Base-by-base conservation (phyloP, 805 yeast genomes). In the Suhomyces pyralidae region DNA sequence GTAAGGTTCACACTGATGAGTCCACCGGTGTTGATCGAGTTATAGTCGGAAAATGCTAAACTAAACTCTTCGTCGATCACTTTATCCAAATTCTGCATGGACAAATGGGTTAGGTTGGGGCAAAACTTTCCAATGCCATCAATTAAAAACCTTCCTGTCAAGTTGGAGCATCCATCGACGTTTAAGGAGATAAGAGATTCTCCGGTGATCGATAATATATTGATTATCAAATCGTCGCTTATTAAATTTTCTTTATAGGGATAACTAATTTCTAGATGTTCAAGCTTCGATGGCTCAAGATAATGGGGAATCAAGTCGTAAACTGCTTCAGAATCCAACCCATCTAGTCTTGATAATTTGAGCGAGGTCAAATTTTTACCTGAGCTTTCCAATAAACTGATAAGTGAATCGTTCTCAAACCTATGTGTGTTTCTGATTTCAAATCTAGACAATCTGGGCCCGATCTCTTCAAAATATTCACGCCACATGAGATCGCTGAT, bases 341-440 rank as follows among this genome's bases (percentile, higher is more conserved):
- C 92, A 64, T 90, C 96, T 22, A 94, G 69, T 49, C 93, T 72
- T 5, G 86, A 79, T 24, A 94, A 65, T 34, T 83, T 78, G 40
- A 94, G 69, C 3, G 76, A 70, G n/a, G 76, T 77, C 36, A 94
- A 65, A 22, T 74, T 74, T 0, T 73, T 59, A 1, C 78, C 79
- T 63, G 91, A 82, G 51, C 79, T 79, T 45, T 81, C 86, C 17
- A 88, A 71, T 44, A 94, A 63, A 17, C 83, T 66, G 3, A 82
- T 77, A 24, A 93, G 65, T 0, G 91, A 83, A 46, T 81, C 85
- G 52, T 85, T 81, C 12, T 84, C 79, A 57, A 94, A 85, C 51
- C 98, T 76, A 65, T 93, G 97, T 1, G 97, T 93, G 62, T 90
- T 89, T 36, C 84, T 75, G 9, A 94, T 65, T 55, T 85, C 85